Evolutionary conservation across 2,329 filamentous ascomycete species (phyloP).

Genomic region (Sporothrix dimorphospora): DNA sequence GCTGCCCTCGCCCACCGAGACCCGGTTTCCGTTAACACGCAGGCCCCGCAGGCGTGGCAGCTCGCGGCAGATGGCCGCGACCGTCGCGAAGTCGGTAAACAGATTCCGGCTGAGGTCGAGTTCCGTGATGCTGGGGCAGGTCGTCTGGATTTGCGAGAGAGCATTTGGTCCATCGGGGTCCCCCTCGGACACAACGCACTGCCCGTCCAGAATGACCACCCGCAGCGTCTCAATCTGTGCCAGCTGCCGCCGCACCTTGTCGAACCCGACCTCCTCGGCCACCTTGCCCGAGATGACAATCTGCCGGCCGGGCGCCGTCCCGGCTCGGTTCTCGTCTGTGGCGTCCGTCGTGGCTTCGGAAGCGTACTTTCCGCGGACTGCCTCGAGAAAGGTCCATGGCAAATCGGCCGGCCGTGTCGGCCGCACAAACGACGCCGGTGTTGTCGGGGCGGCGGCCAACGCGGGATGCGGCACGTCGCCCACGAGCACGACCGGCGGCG

Average conservation of each 20-base stretch:
- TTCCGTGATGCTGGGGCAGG: conserved; percentile 71
- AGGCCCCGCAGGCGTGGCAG: conserved; percentile 68
- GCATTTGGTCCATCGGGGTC: conserved; percentile 39
- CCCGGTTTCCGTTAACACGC: conserved; percentile 76
- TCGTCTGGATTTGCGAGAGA: conserved; percentile 46
- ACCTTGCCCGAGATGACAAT: conserved; percentile 78
- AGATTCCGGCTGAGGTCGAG: conserved; percentile 86
- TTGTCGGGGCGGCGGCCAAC: background rate
- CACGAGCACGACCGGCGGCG: conserved; percentile 7
- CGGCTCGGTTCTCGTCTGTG: conserved; percentile 31
- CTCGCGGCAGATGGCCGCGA: conserved; percentile 71
- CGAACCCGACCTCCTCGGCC: conserved; percentile 92
- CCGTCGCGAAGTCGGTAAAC: conserved; percentile 67
- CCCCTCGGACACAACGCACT: conserved; percentile 58
- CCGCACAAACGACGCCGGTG: conserved; percentile 82
- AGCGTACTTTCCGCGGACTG: conserved; percentile 82
- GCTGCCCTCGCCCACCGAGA: conserved; percentile 44
- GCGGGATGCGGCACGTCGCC: conserved; percentile 4
- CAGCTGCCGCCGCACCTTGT: conserved; percentile 83
- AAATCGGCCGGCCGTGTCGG: conserved; percentile 71
- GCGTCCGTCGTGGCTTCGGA: conserved; percentile 50
- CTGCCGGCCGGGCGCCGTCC: conserved; percentile 38
- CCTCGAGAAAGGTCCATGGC: conserved; percentile 74
- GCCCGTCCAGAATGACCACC: conserved; percentile 79
- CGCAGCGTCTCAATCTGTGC: conserved; percentile 76